Evolutionary conservation across 257 asterid species (phyloP), one percentile per base, ranked within the genome.

Genomic region (Lavandula angustifolia): DNA sequence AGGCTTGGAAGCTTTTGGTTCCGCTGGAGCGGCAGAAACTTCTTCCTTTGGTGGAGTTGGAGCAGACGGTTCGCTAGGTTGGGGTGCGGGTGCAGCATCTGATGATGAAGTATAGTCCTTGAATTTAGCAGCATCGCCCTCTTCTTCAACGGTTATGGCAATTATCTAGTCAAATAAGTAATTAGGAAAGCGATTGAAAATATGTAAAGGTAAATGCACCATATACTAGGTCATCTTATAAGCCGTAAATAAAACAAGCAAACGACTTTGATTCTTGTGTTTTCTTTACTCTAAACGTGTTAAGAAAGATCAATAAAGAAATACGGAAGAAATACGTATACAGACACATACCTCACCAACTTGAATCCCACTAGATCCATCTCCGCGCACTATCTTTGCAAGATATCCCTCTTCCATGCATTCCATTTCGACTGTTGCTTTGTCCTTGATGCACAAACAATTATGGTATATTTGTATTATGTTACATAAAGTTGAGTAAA

Each of bases 341-440:
- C 48, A 58, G 74, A 66, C 49, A 66, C 65, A 55, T 90, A 94
- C 99, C 99, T 94, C 98, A 57, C 98, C 98, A 84, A 94, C 99
- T 94, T 94, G 47, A 75, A 94, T 90, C 55, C 87, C 94, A 75
- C 84, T 94, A 68, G 99, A 54, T 71, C 99, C 99, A 68, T 90
- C 99, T n/a, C 85, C 89, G 0, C 66, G 87, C 62, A 94, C 11
- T 58, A 94, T 94, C 80, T 90, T 90, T 70, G 99, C 99, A 54
- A 94, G 88, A 79, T 80, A 94, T 51, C 99, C 99, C 41, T 94
- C 99, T 79, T 94, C 99, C 99, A 94, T 94, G 84, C 99, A 87
- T 65, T 94, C 99, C 99, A 94, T 87, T 76, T 94, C 99, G 16
- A 94, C 99, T 0, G 99, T 94, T 27, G 99, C 99, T 75, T 94